phyloP scores from a whole-genome alignment of 495 filamentous ascomycete genomes.

The Aspergillus cristatus region DNA sequence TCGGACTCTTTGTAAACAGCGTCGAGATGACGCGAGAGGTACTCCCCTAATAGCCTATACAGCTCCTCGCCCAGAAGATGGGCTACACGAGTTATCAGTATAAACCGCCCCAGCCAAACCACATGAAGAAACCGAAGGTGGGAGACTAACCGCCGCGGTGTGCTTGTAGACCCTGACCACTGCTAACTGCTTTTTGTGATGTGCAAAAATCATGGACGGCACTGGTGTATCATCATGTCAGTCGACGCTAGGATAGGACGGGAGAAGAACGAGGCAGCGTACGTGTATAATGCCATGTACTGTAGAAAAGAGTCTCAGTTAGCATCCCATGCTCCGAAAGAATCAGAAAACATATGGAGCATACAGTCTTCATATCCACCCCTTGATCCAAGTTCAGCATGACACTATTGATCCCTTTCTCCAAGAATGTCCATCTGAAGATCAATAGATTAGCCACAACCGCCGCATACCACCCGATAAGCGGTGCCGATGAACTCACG shows the following conservation, averaged over 20 bases:
- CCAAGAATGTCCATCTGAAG: conserved; percentile 82
- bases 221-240: conserved; percentile 34
- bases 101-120: not conserved
- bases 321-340: not conserved
- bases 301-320: conserved; percentile 21
- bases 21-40: conserved; percentile 67
- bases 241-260: conserved; percentile 5
- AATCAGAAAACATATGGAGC: conserved; percentile 19
- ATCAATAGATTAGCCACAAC: conserved; percentile 11
- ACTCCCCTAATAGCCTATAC: conserved; percentile 80
- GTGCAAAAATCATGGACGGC: conserved; percentile 99
- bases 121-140: conserved; percentile 1
- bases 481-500: conserved; percentile 44
- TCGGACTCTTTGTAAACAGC: conserved; percentile 58
- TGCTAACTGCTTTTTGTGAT: conserved; percentile 77
- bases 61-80: conserved; percentile 94
- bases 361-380: conserved; percentile 81
- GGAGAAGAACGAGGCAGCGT: conserved; percentile 22
- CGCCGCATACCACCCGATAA: not conserved
- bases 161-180: conserved; percentile 43
- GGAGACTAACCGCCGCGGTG: conserved; percentile 67
- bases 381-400: conserved; percentile 88
- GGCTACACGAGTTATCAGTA: conserved; percentile 40
- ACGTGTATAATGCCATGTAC: conserved; percentile 99
- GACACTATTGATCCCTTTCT: conserved; percentile 78